Conservation (phyloP, 768 basidiomycete genomes). For the Trametes cinnabarina region DNA sequence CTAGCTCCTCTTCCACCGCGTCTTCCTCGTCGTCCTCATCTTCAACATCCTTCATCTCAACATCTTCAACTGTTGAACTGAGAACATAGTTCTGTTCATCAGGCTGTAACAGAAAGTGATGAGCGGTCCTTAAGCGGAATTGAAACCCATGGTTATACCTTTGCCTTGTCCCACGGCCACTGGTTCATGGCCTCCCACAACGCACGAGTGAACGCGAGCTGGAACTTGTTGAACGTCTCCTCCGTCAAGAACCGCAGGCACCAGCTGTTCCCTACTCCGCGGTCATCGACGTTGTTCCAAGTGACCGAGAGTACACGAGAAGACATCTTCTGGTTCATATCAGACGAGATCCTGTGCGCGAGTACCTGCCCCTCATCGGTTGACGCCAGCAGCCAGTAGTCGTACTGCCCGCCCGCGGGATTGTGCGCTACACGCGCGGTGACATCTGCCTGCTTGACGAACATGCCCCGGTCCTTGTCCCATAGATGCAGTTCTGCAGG, state of each 20-base stretch:
- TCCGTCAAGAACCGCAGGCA: conserved; percentile 64
- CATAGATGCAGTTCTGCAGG: conserved; percentile 64
- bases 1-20: conserved; percentile 68
- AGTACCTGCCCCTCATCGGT: conserved; percentile 49
- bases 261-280: conserved; percentile 69
- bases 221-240: conserved; percentile 59
- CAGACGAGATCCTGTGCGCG: conserved; percentile 59
- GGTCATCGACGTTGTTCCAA: conserved; percentile 75
- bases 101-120: conserved; percentile 38
- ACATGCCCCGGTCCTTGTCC: conserved; percentile 49
- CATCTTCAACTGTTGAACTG: conserved; percentile 73
- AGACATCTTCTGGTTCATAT: conserved; percentile 74
- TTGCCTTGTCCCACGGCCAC: conserved; percentile 73
- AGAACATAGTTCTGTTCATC: conserved; percentile 89
- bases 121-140: background rate
- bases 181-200: conserved; percentile 82
- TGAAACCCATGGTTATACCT: conserved; percentile 41
- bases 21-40: conserved; percentile 78
- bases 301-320: conserved; percentile 69
- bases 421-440: conserved; percentile 52
- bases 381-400: conserved; percentile 59
- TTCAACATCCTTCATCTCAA: conserved; percentile 82
- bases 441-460: conserved; percentile 53
- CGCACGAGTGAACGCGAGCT: conserved; percentile 61
- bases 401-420: conserved; percentile 41